A percentile compares a stretch with the other conserved stretches of the same genome.
phyloP scores from a whole-genome alignment of 306 rosid genomes.

The Prunus padus region DNA sequence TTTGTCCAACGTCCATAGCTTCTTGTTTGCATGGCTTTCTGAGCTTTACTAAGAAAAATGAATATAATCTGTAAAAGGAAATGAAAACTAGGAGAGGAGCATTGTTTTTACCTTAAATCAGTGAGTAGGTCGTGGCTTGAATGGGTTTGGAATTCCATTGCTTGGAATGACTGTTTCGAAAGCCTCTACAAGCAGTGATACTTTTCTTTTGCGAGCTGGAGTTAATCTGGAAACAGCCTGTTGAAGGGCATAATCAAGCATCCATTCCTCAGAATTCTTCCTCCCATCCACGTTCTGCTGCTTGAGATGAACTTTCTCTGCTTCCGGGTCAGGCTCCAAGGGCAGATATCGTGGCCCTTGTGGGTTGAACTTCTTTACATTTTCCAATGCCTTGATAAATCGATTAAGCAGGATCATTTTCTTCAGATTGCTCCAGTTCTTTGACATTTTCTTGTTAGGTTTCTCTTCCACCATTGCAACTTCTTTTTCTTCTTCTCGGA shows the following conservation, averaged over 20 bases:
- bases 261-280: slow-evolving; percentile 89
- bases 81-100: slow-evolving; percentile 8
- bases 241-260: slow-evolving; percentile 91
- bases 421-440: slow-evolving; percentile 85
- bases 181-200: slow-evolving; percentile 85
- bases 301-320: slow-evolving; percentile 64
- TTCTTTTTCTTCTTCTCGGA: slow-evolving; percentile 29
- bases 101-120: slow-evolving; percentile 27
- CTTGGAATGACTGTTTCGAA: slow-evolving; percentile 84
- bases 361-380: slow-evolving; percentile 61
- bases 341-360: slow-evolving; percentile 57
- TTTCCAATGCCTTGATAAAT: slow-evolving; percentile 81
- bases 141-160: slow-evolving; percentile 40
- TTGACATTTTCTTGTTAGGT: slow-evolving; percentile 37
- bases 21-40: neutral
- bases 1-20: neutral
- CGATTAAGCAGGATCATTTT: slow-evolving; percentile 72
- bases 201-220: slow-evolving; percentile 84
- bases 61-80: neutral
- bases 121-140: slow-evolving; percentile 27
- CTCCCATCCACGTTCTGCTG: slow-evolving; percentile 61
- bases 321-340: slow-evolving; percentile 47
- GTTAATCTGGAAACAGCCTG: slow-evolving; percentile 76
- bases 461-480: slow-evolving; percentile 34
- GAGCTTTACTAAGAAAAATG: neutral